A percentile compares a stretch with the other conserved stretches of the same genome.
phyloP scores from a whole-genome alignment of 352 stramenopile genomes.

The Phytophthora litchii region DNA sequence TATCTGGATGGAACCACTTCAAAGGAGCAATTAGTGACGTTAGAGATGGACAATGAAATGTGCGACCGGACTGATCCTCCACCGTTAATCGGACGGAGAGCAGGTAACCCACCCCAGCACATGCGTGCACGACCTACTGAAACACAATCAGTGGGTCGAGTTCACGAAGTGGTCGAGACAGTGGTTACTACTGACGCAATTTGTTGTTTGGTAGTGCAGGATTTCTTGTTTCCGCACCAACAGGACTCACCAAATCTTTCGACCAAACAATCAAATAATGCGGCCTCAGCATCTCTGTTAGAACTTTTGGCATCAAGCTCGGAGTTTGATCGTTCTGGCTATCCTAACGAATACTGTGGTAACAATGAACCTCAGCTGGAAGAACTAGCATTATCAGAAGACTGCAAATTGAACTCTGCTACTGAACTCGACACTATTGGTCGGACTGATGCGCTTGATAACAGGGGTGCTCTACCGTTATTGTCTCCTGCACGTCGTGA shows the following conservation, averaged over 20 bases:
- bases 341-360: neutral
- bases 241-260: neutral
- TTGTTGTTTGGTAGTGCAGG: conserved; percentile 47
- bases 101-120: conserved; percentile 22
- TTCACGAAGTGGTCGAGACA: conserved; percentile 31
- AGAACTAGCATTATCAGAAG: conserved; percentile 16
- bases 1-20: neutral
- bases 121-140: neutral
- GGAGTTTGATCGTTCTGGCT: conserved; percentile 27
- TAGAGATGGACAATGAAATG: neutral
- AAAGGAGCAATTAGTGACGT: neutral
- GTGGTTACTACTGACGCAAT: conserved; percentile 39
- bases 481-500: neutral
- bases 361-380: conserved; percentile 1
- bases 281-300: conserved; percentile 17
- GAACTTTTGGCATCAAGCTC: conserved; percentile 35
- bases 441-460: neutral
- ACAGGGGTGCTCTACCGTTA: neutral
- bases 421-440: neutral
- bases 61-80: neutral
- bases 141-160: neutral
- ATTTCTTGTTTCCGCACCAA: conserved; percentile 39
- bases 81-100: neutral
- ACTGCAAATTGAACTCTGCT: neutral
- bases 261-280: neutral